phyloP scores from a whole-genome alignment of 176 grass and related monocot species.

The Rhipidocladum racemiflorum region DNA sequence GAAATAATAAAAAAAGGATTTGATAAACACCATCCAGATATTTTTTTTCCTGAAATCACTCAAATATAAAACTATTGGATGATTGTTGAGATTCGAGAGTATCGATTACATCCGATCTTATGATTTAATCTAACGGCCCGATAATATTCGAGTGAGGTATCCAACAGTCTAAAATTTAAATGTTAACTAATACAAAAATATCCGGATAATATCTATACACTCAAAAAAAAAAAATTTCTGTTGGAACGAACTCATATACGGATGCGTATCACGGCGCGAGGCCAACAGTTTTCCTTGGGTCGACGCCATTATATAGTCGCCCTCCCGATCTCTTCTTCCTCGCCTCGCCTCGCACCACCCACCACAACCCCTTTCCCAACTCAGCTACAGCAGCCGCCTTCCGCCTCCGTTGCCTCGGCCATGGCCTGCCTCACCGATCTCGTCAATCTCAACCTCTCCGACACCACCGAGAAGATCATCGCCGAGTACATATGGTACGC shows the following conservation, averaged over 20 bases:
- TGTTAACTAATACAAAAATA: too few species aligned
- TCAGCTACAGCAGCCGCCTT: not conserved
- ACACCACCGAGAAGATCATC: constrained; percentile 87
- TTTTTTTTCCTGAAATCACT: too few species aligned
- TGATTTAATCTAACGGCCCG: too few species aligned
- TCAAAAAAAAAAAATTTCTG: too few species aligned
- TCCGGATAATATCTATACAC: too few species aligned
- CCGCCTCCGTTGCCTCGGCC: constrained; percentile 19
- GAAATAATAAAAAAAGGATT: too few species aligned
- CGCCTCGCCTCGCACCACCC: not conserved
- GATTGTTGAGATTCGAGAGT: too few species aligned
- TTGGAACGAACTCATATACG: not conserved
- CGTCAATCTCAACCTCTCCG: constrained; percentile 77
- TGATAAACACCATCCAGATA: too few species aligned
- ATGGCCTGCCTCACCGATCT: constrained; percentile 96
- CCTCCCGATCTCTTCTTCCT: constrained; percentile 28
- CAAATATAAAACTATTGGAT: too few species aligned
- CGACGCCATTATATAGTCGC: constrained; percentile 42
- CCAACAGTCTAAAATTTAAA: too few species aligned
- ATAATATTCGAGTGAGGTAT: too few species aligned
- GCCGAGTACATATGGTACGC: constrained; percentile 98
- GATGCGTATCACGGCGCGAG: not conserved
- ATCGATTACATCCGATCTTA: too few species aligned
- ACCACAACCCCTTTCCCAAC: not conserved
- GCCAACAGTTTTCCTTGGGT: not conserved